A percentile compares a stretch with the other conserved stretches of the same genome.
phyloP scores from a whole-genome alignment of 805 yeast species.

The Candida vaughaniae region DNA sequence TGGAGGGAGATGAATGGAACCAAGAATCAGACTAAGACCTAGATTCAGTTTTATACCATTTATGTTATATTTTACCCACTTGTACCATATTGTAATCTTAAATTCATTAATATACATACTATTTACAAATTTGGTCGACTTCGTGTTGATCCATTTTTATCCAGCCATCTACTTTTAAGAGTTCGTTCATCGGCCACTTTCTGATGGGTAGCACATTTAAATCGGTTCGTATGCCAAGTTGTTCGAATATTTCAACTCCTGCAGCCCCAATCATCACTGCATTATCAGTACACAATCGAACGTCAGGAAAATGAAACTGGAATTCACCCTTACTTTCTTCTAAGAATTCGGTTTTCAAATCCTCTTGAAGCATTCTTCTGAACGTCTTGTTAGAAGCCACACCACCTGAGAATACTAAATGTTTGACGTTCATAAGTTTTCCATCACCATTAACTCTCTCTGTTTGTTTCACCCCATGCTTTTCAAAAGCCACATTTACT shows the following conservation, averaged over 20 bases:
- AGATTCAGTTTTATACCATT: too few species aligned
- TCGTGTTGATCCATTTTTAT: constrained; percentile 18
- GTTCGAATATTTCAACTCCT: constrained; percentile 82
- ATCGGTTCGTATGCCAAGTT: constrained; percentile 45
- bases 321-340: constrained; percentile 10
- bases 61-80: too few species aligned
- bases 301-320: constrained; percentile 65
- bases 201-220: constrained; percentile 62
- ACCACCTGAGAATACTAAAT: constrained; percentile 88
- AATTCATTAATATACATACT: too few species aligned
- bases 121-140: constrained; percentile 8
- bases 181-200: constrained; percentile 76
- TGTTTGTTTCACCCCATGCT: constrained; percentile 24
- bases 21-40: constrained; percentile 15
- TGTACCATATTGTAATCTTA: too few species aligned
- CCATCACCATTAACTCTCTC: constrained; percentile 25
- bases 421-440: constrained; percentile 42
- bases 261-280: constrained; percentile 98
- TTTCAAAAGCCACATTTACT: constrained; percentile 49
- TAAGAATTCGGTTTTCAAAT: constrained; percentile 25
- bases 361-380: constrained; percentile 45
- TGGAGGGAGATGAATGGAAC: constrained; percentile 24
- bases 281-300: constrained; percentile 83
- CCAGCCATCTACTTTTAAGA: constrained; percentile 56
- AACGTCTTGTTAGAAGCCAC: constrained; percentile 76